These are phyloP conservation scores for Boletus tomentosulus DNA, from an alignment of 768 basidiomycete genomes.

Conservation along the genomic window DNA sequence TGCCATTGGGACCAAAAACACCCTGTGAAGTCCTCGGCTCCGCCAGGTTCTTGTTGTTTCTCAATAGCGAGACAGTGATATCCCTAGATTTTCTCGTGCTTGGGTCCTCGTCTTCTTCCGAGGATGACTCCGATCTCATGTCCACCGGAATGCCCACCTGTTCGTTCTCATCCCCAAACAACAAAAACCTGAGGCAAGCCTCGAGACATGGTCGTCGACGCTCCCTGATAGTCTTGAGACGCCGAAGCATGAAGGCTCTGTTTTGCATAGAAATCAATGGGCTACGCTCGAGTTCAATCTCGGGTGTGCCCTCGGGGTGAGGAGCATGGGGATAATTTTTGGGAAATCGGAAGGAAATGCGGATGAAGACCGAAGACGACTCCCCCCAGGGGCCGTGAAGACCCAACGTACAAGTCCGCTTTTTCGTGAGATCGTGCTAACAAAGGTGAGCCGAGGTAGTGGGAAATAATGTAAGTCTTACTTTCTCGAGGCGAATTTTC, in stretches of 20 bases:
- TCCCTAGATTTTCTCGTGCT: slow-evolving; percentile 43
- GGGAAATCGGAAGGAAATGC: slow-evolving; percentile 88
- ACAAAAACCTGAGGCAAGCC: slow-evolving; percentile 74
- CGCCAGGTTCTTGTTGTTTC: slow-evolving; percentile 71
- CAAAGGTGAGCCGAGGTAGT: slow-evolving; percentile 3
- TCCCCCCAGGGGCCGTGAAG: slow-evolving; percentile 93
- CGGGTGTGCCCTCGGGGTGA: slow-evolving; percentile 63
- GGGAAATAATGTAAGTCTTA: slow-evolving; percentile 24
- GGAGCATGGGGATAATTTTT: slow-evolving; percentile 65
- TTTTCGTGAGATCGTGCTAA: slow-evolving; percentile 66
- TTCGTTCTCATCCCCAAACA: slow-evolving; percentile 64
- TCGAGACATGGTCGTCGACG: slow-evolving; percentile 80
- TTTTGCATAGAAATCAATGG: slow-evolving; percentile 75
- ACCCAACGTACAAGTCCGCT: slow-evolving; percentile 79
- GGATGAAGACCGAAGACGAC: slow-evolving; percentile 75
- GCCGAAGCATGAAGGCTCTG: slow-evolving; percentile 74
- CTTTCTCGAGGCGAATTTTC: slow-evolving; percentile 86
- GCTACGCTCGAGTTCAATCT: slow-evolving; percentile 79
- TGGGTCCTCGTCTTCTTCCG: slow-evolving; percentile 59
- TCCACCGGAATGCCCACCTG: slow-evolving; percentile 35
- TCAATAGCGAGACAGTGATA: slow-evolving; percentile 48
- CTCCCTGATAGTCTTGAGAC: slow-evolving; percentile 68
- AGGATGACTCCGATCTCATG: slow-evolving; percentile 59
- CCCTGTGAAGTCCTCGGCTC: slow-evolving; percentile 87
- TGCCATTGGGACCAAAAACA: slow-evolving; percentile 85